phyloP scores from a whole-genome alignment of 1,284 basidiomycete genomes.

The Vanrija pseudolonga region DNA sequence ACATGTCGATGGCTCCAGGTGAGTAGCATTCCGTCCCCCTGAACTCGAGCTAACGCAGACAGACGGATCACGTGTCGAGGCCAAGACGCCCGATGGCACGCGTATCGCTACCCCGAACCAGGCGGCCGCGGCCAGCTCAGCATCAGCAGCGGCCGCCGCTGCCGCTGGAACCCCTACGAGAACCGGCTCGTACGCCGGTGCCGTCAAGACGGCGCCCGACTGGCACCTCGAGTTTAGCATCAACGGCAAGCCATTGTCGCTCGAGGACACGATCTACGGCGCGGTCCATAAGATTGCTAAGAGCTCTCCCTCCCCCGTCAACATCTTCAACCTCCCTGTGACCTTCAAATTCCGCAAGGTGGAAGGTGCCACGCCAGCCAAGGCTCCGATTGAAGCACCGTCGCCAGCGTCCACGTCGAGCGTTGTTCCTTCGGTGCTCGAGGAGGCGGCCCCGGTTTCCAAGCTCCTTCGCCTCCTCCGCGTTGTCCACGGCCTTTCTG shows the following conservation, averaged over 20 bases:
- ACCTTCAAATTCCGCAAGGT: slow-evolving; percentile 87
- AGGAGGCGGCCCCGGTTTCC: slow-evolving; percentile 76
- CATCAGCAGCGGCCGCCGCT: slow-evolving; percentile 13
- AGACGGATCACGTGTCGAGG: slow-evolving; percentile 88
- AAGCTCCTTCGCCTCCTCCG: slow-evolving; percentile 88
- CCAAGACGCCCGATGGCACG: slow-evolving; percentile 93
- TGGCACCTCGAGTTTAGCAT: slow-evolving; percentile 97
- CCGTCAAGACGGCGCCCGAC: slow-evolving; percentile 87
- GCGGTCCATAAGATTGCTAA: slow-evolving; percentile 65
- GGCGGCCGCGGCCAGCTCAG: slow-evolving; percentile 22
- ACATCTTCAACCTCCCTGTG: slow-evolving; percentile 26
- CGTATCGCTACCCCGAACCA: slow-evolving; percentile 78
- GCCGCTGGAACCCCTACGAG: slow-evolving; percentile 46
- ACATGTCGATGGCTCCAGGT: slow-evolving; percentile 66
- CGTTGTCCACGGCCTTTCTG: slow-evolving; percentile 74
- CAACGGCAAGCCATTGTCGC: slow-evolving; percentile 73
- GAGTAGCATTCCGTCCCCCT: slow-evolving; percentile 32
- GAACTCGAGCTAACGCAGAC: too few relatives aligned
- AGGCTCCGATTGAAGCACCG: slow-evolving; percentile 30
- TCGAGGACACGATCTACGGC: slow-evolving; percentile 92
- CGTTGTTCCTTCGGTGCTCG: slow-evolving; percentile 64
- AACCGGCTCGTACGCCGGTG: slow-evolving; percentile 81
- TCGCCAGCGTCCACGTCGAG: slow-evolving; percentile 38
- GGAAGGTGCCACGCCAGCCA: slow-evolving; percentile 64
- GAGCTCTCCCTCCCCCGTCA: slow-evolving; percentile 3